Conservation (phyloP, 257 asterid species). For the Plantago major region DNA sequence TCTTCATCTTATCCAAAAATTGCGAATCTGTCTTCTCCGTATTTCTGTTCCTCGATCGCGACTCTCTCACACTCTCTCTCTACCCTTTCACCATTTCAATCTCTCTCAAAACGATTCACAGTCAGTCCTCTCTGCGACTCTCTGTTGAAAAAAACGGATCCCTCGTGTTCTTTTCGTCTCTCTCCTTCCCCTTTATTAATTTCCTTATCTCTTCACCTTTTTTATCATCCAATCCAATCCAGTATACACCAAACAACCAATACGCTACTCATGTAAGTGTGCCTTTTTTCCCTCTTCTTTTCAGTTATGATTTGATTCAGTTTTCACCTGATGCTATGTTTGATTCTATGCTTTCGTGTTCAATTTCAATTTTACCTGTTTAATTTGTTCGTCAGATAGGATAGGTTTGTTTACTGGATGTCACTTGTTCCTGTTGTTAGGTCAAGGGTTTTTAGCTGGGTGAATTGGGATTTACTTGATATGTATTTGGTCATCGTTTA, state of each 20-base stretch:
- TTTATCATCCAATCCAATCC: slow-evolving; percentile 22
- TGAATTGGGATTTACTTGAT: slow-evolving; percentile 19
- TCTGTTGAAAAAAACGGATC: slow-evolving; percentile 10
- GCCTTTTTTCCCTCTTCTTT: slow-evolving; percentile 5
- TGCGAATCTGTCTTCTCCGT: too few species aligned
- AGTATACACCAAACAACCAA: neutral
- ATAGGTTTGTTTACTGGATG: slow-evolving; percentile 23
- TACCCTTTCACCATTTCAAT: neutral
- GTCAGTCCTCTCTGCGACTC: neutral
- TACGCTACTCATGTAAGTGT: slow-evolving; percentile 34
- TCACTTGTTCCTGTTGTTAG: slow-evolving; percentile 20
- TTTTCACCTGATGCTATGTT: slow-evolving; percentile 25
- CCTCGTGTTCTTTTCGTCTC: slow-evolving; percentile 2
- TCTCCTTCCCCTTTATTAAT: slow-evolving; percentile 11
- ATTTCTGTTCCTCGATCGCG: too few species aligned
- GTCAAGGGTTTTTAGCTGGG: slow-evolving; percentile 48
- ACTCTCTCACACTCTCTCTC: neutral
- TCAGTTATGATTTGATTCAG: slow-evolving; percentile 13
- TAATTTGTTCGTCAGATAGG: slow-evolving; percentile 20
- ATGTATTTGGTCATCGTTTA: slow-evolving; percentile 20
- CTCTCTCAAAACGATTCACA: slow-evolving; percentile 8
- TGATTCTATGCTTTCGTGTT: slow-evolving; percentile 20
- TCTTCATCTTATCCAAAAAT: too few species aligned
- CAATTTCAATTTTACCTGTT: slow-evolving; percentile 25
- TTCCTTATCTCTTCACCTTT: slow-evolving; percentile 39